Percentiles rank a stretch among this genome's conserved stretches.
Evolutionary conservation across 2,329 filamentous ascomycete species (phyloP).

Genomic region (Cordyceps farinosa): DNA sequence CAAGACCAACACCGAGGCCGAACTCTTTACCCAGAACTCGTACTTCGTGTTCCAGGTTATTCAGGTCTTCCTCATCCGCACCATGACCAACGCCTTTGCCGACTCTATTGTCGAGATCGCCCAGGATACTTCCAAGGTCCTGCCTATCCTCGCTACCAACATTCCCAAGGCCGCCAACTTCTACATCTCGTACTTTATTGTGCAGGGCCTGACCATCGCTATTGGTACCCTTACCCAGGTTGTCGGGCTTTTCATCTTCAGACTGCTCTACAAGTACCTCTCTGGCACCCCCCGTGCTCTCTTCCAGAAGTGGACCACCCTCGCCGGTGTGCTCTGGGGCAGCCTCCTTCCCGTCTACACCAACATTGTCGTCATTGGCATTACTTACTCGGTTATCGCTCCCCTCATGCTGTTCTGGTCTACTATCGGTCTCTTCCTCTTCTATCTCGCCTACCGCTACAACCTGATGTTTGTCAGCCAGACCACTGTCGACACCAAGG

Average conservation of each 20-base stretch:
- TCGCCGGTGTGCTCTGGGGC: constrained; percentile 72
- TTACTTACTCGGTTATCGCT: constrained; percentile 80
- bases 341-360: constrained; percentile 72
- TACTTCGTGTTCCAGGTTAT: constrained; percentile 91
- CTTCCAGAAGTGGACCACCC: constrained; percentile 67
- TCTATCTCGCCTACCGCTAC: constrained; percentile 84
- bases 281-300: constrained; percentile 75
- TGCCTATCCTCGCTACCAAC: constrained; percentile 64
- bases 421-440: constrained; percentile 68
- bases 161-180: constrained; percentile 87
- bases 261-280: constrained; percentile 64
- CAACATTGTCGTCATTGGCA: constrained; percentile 67
- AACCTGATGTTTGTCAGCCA: constrained; percentile 81
- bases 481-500: constrained; percentile 78
- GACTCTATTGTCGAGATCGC: constrained; percentile 62
- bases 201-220: constrained; percentile 79
- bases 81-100: constrained; percentile 75
- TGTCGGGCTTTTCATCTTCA: constrained; percentile 62
- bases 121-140: constrained; percentile 56
- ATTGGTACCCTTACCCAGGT: constrained; percentile 68
- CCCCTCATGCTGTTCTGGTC: constrained; percentile 80
- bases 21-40: constrained; percentile 84
- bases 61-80: constrained; percentile 87
- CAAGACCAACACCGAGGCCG: constrained; percentile 73
- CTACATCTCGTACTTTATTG: constrained; percentile 84